Evolutionary conservation across 495 filamentous ascomycete genomes (phyloP).

Genomic region (Xylaria scruposa): DNA sequence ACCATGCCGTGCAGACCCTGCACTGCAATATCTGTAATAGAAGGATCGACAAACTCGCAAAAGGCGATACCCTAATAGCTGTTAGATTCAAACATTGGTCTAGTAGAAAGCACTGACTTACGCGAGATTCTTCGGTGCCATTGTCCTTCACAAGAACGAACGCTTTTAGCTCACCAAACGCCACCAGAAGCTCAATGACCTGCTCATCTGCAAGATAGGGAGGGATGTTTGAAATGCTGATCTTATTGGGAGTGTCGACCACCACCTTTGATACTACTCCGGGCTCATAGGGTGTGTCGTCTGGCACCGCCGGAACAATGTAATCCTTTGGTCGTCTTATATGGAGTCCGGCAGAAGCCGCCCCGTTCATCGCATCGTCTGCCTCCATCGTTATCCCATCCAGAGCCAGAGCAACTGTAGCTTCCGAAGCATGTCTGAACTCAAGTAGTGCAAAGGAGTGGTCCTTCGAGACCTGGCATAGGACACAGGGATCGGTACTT

Average conservation of each 20-base stretch:
- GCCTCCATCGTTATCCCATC: slow-evolving; percentile 90
- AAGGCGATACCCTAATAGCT: slow-evolving; percentile 85
- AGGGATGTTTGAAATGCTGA: slow-evolving; percentile 89
- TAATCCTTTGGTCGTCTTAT: slow-evolving; percentile 96
- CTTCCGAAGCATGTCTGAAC: slow-evolving; percentile 85
- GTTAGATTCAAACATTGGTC: slow-evolving; percentile 30
- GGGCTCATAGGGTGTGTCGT: slow-evolving; percentile 77
- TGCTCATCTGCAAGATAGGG: slow-evolving; percentile 87
- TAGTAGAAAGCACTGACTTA: slow-evolving; percentile 55
- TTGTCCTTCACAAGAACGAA: slow-evolving; percentile 91
- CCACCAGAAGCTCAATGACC: slow-evolving; percentile 83
- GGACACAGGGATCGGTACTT: slow-evolving; percentile 84
- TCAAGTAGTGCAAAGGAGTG: slow-evolving; percentile 83
- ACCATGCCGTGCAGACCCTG: slow-evolving; percentile 93
- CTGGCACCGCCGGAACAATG: slow-evolving; percentile 84
- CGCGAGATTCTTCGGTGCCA: slow-evolving; percentile 84
- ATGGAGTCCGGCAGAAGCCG: slow-evolving; percentile 71
- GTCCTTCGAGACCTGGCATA: slow-evolving; percentile 81
- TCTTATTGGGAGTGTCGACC: slow-evolving; percentile 92
- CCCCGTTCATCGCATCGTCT: slow-evolving; percentile 62
- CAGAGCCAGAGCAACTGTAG: slow-evolving; percentile 88
- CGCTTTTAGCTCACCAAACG: slow-evolving; percentile 92
- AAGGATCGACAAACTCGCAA: slow-evolving; percentile 87
- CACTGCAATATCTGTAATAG: slow-evolving; percentile 81
- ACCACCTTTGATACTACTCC: slow-evolving; percentile 81